A percentile compares a stretch with the other conserved stretches of the same genome.
These are phyloP conservation scores for Tephrocybe sp. DNA, from an alignment of 768 basidiomycete species.

Conservation along the genomic window DNA sequence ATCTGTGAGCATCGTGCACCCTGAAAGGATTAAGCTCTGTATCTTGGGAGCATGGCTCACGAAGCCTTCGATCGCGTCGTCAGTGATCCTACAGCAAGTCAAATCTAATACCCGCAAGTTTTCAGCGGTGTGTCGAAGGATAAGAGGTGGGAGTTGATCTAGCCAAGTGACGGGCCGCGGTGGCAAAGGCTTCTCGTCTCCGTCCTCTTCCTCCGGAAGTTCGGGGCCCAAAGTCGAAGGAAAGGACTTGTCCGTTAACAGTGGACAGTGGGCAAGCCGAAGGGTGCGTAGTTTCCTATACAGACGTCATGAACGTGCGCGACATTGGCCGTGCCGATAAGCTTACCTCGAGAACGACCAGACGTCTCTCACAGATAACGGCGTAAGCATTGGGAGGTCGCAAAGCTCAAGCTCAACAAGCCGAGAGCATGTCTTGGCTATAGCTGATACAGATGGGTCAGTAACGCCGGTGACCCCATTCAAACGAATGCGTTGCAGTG, in stretches of 20 bases:
- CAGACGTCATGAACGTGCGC: slow-evolving; percentile 8
- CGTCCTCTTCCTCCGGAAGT: slow-evolving; percentile 18
- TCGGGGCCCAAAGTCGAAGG: slow-evolving; percentile 47
- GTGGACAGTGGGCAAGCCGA: slow-evolving; percentile 74
- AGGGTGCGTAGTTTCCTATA: slow-evolving; percentile 69
- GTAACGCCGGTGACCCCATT: slow-evolving; percentile 67
- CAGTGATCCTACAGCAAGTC: slow-evolving; percentile 72
- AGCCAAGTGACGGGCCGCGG: slow-evolving; percentile 59
- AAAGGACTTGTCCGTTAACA: slow-evolving; percentile 79
- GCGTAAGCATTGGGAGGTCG: slow-evolving; percentile 67
- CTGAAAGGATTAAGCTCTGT: slow-evolving; percentile 73
- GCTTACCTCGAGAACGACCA: slow-evolving; percentile 70
- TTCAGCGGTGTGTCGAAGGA: slow-evolving; percentile 65
- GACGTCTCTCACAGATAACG: slow-evolving; percentile 73
- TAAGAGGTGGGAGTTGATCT: slow-evolving; percentile 62
- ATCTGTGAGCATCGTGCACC: slow-evolving; percentile 78
- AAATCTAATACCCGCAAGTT: slow-evolving; percentile 81
- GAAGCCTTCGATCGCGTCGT: slow-evolving; percentile 75
- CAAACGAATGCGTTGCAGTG: slow-evolving; percentile 74
- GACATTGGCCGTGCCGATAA: slow-evolving; percentile 15
- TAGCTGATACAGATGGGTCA: slow-evolving; percentile 59
- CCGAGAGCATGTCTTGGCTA: slow-evolving; percentile 73
- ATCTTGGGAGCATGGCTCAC: slow-evolving; percentile 75
- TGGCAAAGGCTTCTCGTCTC: slow-evolving; percentile 51
- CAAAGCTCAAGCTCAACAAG: slow-evolving; percentile 82